phyloP scores from a whole-genome alignment of 495 filamentous ascomycete genomes.

The Saxispiralis lemnorum region DNA sequence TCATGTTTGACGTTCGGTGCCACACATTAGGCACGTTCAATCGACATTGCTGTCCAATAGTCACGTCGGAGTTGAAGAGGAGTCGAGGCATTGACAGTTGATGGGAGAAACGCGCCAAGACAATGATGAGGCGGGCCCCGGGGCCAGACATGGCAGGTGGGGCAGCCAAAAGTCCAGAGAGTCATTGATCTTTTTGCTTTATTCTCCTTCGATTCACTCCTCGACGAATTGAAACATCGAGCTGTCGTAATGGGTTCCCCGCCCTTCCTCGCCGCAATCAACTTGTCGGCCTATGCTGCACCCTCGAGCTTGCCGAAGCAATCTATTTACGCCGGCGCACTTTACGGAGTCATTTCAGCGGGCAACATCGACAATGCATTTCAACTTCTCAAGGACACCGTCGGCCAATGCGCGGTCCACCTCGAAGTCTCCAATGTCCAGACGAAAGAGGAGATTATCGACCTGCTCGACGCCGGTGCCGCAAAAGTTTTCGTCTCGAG shows the following conservation, averaged over 20 bases:
- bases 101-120: no score
- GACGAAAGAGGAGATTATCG: slow-evolving; percentile 50
- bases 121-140: no score
- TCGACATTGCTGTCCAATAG: no score
- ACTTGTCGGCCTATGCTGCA: slow-evolving; percentile 33
- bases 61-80: no score
- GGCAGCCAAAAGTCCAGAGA: no score
- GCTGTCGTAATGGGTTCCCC: neutral
- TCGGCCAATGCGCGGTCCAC: slow-evolving; percentile 48
- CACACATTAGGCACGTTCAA: no score
- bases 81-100: no score
- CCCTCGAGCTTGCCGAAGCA: slow-evolving; percentile 42
- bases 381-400: slow-evolving; percentile 49
- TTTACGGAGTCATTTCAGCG: slow-evolving; percentile 35
- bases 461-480: slow-evolving; percentile 75
- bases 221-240: neutral
- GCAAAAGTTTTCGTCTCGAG: slow-evolving; percentile 60
- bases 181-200: no score
- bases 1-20: no score
- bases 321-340: slow-evolving; percentile 58
- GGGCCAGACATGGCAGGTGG: no score
- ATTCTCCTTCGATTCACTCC: no score
- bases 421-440: slow-evolving; percentile 59
- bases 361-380: slow-evolving; percentile 36
- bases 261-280: slow-evolving; percentile 34